Evolutionary conservation across 768 basidiomycete genomes (phyloP), one percentile per base, ranked within the genome.

Genomic region (Strobilomyces confusus): DNA sequence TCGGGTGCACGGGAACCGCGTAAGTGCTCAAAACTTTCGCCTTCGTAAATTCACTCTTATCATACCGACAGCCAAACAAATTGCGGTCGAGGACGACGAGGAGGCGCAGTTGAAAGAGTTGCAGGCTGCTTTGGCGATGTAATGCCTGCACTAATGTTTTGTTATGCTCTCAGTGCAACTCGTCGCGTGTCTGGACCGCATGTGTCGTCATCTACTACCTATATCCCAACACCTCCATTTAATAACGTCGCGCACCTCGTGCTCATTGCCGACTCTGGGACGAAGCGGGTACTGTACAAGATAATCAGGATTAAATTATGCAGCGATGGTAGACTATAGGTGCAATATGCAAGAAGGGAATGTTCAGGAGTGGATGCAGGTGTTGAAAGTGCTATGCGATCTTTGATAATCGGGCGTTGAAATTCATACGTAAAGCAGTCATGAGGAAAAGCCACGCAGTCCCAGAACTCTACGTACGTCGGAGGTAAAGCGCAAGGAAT

Each of bases 401-500:
- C 55, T 54, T 58, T 44, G 55, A 44, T 52, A 48, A 48, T 48
- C 33, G 45, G 48, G 56, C 51, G 37, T 22, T 42, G 51, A 41
- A 45, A 48, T 48, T 33, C 51, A 56, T 46, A 29, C 42, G 49
- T 53, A 20, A 33, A 48, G 44, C 15, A 32, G 38, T 63, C 59
- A 71, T 48, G 69, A 77, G 61, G 72, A 76, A 58, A 77, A 79
- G 34, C 79, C 80, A 53, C 79, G 79, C 44, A 89, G 77, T 34
- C 95, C 94, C 46, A 99, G 78, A 22, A 98, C 88, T 59, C 88
- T 82, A 59, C 97, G 83, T 38, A 99, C 97, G 69, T 99, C 97
- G 53, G 84, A 87, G 12, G 95, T 97, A 72, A 99, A 99, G 34
- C 97, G 82, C 57, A 99, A 74, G 44, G 93, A 95, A 70, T 99